A percentile compares a stretch with the other conserved stretches of the same genome.
phyloP scores from a whole-genome alignment of 768 basidiomycete species.

The Hericium erinaceus region DNA sequence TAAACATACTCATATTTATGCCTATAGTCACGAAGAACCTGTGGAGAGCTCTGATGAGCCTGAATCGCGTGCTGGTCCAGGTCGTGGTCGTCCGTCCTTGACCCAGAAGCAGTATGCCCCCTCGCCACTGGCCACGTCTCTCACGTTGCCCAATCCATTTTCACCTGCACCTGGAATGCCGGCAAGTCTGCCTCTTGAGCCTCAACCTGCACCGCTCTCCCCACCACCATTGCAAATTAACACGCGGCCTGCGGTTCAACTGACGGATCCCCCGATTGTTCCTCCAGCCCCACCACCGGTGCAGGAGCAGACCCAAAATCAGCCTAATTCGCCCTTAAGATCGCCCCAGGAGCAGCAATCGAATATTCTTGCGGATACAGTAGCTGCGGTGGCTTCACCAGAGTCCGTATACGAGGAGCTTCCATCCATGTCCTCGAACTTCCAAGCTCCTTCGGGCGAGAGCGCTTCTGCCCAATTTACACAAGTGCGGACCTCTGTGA shows the following conservation, averaged over 20 bases:
- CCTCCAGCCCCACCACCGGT: not conserved
- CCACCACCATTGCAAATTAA: not conserved
- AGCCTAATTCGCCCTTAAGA: not conserved
- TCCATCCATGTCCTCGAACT: not conserved
- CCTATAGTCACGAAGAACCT: slow-evolving; percentile 1
- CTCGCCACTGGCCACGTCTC: slow-evolving; percentile 11
- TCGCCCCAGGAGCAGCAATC: not conserved
- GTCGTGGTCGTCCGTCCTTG: not conserved
- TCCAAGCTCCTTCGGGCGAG: not conserved
- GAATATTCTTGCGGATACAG: not conserved
- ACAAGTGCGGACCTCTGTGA: slow-evolving; percentile 7
- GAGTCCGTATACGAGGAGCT: not conserved
- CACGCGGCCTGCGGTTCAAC: not conserved
- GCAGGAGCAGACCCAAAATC: not conserved
- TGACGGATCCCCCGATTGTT: not conserved
- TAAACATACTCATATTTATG: not conserved
- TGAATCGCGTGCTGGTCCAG: too few species aligned
- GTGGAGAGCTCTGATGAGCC: too few species aligned
- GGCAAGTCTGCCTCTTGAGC: not conserved
- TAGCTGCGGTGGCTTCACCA: not conserved
- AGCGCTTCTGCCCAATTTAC: not conserved
- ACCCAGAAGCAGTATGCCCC: slow-evolving; percentile 13
- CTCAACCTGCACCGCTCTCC: not conserved
- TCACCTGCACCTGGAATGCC: not conserved
- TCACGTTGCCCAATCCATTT: not conserved